phyloP scores from a whole-genome alignment of 2,329 filamentous ascomycete species.

The Aspergillus flavus region DNA sequence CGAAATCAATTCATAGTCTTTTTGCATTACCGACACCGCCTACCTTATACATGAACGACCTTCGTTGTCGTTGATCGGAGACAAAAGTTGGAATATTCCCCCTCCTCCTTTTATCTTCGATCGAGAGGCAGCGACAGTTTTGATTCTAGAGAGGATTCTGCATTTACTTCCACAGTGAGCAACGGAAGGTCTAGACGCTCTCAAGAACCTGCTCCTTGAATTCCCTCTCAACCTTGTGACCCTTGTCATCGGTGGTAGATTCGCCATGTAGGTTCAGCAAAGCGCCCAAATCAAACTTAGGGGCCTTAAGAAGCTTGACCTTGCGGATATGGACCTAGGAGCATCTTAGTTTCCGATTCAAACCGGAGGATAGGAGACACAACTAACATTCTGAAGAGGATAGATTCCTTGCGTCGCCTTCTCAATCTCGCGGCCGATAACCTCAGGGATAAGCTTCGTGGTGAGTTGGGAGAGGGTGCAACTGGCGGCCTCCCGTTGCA shows the following conservation, averaged over 20 bases:
- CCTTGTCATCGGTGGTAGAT: constrained; percentile 91
- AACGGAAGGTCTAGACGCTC: constrained; percentile 73
- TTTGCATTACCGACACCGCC: constrained; percentile 9
- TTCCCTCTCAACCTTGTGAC: constrained; percentile 98
- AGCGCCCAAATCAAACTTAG: constrained; percentile 98
- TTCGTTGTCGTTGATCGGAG: not conserved
- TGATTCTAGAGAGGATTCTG: not conserved
- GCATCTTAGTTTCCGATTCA: constrained; percentile 35
- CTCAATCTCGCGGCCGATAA: constrained; percentile 99
- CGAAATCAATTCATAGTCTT: constrained; percentile 13
- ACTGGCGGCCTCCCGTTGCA: constrained; percentile 89
- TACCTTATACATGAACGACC: constrained; percentile 1
- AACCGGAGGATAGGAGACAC: not conserved
- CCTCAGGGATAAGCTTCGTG: constrained; percentile 98
- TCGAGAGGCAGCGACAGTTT: not conserved
- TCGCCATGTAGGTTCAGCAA: constrained; percentile 97
- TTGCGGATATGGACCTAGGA: constrained; percentile 96
- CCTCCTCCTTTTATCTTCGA: not conserved
- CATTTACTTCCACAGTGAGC: constrained; percentile 71
- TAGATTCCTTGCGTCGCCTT: constrained; percentile 99
- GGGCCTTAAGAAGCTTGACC: constrained; percentile 98
- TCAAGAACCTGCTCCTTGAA: constrained; percentile 98
- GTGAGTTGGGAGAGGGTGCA: constrained; percentile 96
- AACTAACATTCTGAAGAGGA: constrained; percentile 91
- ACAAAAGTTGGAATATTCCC: not conserved